A percentile compares a stretch with the other conserved stretches of the same genome.
Evolutionary conservation across 2,329 filamentous ascomycete species (phyloP).

Genomic region (Xylaria sp.): DNA sequence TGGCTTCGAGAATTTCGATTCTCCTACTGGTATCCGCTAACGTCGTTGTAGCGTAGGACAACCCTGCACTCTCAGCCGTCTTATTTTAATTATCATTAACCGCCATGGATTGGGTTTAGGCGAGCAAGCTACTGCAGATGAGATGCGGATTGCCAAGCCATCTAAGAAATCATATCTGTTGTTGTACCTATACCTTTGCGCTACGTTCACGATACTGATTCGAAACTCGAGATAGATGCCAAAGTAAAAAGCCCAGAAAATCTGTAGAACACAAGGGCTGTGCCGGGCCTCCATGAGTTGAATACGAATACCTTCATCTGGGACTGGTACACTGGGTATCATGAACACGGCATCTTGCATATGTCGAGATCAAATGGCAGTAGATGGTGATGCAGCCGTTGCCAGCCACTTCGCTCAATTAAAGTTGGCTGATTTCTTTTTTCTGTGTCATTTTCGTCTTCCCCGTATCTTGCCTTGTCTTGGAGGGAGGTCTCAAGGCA

Average conservation of each 20-base stretch:
- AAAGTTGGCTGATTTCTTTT: slow-evolving; percentile 10
- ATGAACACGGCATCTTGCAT: background rate
- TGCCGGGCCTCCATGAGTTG: background rate
- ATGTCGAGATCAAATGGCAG: background rate
- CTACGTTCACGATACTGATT: background rate
- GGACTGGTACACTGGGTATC: background rate
- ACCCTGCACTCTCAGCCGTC: slow-evolving; percentile 20
- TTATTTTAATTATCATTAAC: slow-evolving; percentile 24
- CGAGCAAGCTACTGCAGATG: slow-evolving; percentile 19
- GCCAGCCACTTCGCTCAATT: background rate
- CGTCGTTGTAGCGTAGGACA: slow-evolving; percentile 1
- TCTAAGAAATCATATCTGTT: background rate
- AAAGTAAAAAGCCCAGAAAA: too few relatives aligned
- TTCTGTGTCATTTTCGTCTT: background rate
- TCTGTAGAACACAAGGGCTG: too few relatives aligned
- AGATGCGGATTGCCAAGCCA: slow-evolving; percentile 19
- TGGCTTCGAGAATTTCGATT: background rate
- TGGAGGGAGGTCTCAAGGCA: background rate
- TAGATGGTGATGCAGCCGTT: background rate
- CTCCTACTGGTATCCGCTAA: slow-evolving; percentile 3
- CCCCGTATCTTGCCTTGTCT: background rate
- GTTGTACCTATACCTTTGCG: background rate
- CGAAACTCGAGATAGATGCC: background rate
- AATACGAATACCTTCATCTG: background rate
- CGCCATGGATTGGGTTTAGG: slow-evolving; percentile 14